Evolutionary conservation across 169 alveolate species (phyloP), one percentile per base, ranked within the genome.

Genomic region (Eimeria falciformis): DNA sequence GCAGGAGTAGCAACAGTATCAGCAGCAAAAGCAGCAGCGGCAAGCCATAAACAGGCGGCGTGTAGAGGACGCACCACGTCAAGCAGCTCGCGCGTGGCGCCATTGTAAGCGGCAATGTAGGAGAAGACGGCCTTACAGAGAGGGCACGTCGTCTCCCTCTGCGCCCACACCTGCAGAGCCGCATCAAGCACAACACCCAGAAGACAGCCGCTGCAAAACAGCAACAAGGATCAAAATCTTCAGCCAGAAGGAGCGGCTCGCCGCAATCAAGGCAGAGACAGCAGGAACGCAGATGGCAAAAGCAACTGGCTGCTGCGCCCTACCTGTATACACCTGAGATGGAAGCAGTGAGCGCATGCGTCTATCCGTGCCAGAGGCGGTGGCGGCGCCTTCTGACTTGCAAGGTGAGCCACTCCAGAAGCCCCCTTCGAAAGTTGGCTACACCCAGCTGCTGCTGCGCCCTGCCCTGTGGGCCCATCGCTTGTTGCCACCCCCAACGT

Each of bases 91-190:
- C 94, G 84, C 18, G 91, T 81, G 84, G 40, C 37, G 56, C 58
- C 71, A 55, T 91, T 75, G 90, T 91, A 91, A 0, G 88, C 90
- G 37, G 91, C 91, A 25, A 91, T 91, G 62, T 27, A 46, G 23
- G 92, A 56, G 77, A 91, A 91, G 23, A 91, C 85, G 9, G 79
- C 83, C 47, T 91, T 91, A 77, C 94, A 91, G 17, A 81, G 91
- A 14, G 94, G 94, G 75, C 94, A 91, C 14, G 92, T 29, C 33
- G 94, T 91, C 68, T 91, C 94, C 25, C 83, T 46, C 46, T 81
- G 91, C 25, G 94, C 75, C 94, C 94, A 91, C 21, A 71, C 90
- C 94, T 91, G 84, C 50, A 4, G 21, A 37, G 55, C 46, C n/a
- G 25, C 14, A 69, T 7, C 55, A 69, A 29, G 53, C 23, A 12